Conservation (phyloP, 176 grass and related monocot genomes). For the Triticum timopheevii region DNA sequence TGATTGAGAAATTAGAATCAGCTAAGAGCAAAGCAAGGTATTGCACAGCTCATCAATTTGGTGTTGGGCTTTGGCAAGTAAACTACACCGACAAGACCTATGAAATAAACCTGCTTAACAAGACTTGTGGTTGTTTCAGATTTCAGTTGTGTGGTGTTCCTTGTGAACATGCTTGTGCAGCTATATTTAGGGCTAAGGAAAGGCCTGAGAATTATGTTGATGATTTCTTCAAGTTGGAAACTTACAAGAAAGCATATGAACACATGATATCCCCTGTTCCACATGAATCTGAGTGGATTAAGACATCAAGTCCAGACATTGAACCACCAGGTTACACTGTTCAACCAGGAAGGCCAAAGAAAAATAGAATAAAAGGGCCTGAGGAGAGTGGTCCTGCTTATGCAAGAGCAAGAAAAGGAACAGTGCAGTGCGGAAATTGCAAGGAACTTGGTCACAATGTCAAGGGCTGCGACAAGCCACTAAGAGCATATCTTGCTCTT, state of each 20-base stretch:
- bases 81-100: not conserved
- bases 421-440: not conserved
- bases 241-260: not conserved
- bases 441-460: not conserved
- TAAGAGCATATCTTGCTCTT: not conserved
- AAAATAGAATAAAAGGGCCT: not conserved
- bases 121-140: not conserved
- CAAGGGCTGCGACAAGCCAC: not conserved
- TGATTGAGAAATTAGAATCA: too few relatives aligned
- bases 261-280: not conserved
- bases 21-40: slow-evolving; percentile 3
- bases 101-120: not conserved
- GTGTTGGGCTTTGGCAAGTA: not conserved
- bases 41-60: not conserved
- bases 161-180: not conserved
- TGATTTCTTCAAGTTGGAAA: not conserved
- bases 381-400: not conserved
- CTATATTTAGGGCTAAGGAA: not conserved
- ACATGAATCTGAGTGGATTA: not conserved
- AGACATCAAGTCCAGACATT: not conserved
- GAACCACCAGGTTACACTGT: not conserved
- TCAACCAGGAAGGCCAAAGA: not conserved
- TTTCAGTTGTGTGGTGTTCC: too few relatives aligned
- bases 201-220: not conserved
- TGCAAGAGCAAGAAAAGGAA: not conserved